Evolutionary conservation across 257 asterid species (phyloP).

Genomic region (Nicotiana noctiflora): DNA sequence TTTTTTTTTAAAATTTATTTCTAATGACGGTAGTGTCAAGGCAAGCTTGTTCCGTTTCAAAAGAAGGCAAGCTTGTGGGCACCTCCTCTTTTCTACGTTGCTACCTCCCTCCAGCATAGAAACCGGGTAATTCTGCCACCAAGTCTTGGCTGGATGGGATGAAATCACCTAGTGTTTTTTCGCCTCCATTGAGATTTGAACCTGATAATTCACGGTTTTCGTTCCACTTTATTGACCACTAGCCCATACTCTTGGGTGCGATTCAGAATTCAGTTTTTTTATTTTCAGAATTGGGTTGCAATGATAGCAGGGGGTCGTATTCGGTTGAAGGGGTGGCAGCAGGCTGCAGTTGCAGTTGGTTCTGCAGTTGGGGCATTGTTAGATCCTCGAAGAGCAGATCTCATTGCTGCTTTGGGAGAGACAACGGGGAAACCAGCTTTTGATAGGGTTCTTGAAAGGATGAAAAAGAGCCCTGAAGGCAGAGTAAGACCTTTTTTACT

Average conservation of each 20-base stretch:
- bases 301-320: constrained; percentile 53
- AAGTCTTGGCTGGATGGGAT: too few relatives aligned
- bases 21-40: too few relatives aligned
- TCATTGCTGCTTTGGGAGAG: constrained; percentile 91
- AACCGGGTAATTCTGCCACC: too few relatives aligned
- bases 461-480: constrained; percentile 76
- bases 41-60: too few relatives aligned
- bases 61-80: too few relatives aligned
- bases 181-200: too few relatives aligned
- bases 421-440: constrained; percentile 91
- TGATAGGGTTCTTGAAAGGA: constrained; percentile 69
- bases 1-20: not conserved
- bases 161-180: too few relatives aligned
- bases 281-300: not conserved
- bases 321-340: constrained; percentile 76
- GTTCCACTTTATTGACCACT: too few relatives aligned
- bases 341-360: constrained; percentile 89
- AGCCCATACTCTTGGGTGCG: too few relatives aligned
- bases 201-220: too few relatives aligned
- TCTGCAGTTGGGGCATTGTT: constrained; percentile 82
- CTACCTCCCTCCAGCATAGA: too few relatives aligned
- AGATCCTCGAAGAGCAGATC: constrained; percentile 91
- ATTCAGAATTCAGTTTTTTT: not conserved
- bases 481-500: constrained; percentile 28
- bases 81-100: too few relatives aligned